These are phyloP conservation scores for Eutrema japonicum DNA, from an alignment of 345 rosid genomes.

Conservation along the genomic window DNA sequence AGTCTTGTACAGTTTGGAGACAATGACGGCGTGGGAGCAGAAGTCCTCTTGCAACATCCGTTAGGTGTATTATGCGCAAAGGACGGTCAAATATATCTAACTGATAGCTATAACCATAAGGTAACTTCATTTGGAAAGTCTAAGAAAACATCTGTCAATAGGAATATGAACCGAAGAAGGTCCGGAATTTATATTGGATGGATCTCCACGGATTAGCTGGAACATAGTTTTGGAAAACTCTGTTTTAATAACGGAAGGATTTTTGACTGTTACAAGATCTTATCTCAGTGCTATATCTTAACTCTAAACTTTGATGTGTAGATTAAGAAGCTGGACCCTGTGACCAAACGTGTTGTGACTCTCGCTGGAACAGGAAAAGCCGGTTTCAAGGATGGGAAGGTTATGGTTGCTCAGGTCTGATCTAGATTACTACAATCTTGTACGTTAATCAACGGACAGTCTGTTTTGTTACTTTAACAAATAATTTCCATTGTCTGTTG, in stretches of 20 bases:
- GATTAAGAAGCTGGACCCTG: slow-evolving; percentile 89
- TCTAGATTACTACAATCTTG: slow-evolving; percentile 10
- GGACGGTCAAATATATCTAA: slow-evolving; percentile 74
- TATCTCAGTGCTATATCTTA: neutral
- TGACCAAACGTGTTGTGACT: slow-evolving; percentile 70
- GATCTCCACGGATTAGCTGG: neutral
- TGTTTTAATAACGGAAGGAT: neutral
- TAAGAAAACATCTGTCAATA: neutral
- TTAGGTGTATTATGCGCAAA: slow-evolving; percentile 75
- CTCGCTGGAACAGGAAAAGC: slow-evolving; percentile 95
- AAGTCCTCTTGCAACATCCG: slow-evolving; percentile 94
- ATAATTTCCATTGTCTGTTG: slow-evolving; percentile 32
- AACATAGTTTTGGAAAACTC: neutral
- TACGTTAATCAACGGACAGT: neutral
- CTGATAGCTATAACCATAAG: slow-evolving; percentile 98
- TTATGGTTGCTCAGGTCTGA: slow-evolving; percentile 73
- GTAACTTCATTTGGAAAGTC: slow-evolving; percentile 38
- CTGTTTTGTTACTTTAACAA: slow-evolving; percentile 18
- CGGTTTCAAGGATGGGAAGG: slow-evolving; percentile 84
- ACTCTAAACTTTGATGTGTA: slow-evolving; percentile 22
- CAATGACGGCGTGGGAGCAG: slow-evolving; percentile 85
- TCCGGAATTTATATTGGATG: neutral
- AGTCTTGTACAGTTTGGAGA: slow-evolving; percentile 76
- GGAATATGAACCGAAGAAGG: neutral
- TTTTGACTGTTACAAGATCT: neutral